Conservation (phyloP, 371 early-diverging fungal species). For the Mortierella sp. region DNA sequence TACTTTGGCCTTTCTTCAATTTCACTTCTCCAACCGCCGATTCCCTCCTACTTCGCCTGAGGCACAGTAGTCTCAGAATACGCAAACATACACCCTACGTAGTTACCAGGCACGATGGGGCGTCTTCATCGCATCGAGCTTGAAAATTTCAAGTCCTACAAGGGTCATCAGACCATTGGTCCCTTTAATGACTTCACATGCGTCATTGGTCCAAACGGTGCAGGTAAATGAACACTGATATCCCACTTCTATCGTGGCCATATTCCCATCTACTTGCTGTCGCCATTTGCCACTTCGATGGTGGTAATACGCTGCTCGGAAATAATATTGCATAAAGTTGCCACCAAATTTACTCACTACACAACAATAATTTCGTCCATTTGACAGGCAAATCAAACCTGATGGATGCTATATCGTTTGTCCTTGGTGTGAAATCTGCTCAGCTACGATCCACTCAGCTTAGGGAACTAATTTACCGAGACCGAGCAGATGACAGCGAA, state of each 20-base stretch:
- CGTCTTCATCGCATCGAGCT: slow-evolving; percentile 92
- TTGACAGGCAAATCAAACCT: slow-evolving; percentile 95
- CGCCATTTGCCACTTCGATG: neutral
- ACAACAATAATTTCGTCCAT: neutral
- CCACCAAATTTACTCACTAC: slow-evolving; percentile 26
- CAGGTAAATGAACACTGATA: slow-evolving; percentile 69
- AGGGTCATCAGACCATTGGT: slow-evolving; percentile 92
- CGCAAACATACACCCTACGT: neutral
- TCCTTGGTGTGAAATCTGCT: slow-evolving; percentile 91
- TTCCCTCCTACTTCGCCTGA: neutral
- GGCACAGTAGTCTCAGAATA: neutral
- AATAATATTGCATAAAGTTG: slow-evolving; percentile 7
- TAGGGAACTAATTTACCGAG: slow-evolving; percentile 92
- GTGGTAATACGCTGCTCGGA: neutral
- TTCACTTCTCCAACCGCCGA: neutral
- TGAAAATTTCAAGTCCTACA: slow-evolving; percentile 99
- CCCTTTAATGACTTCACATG: slow-evolving; percentile 97
- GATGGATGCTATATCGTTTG: slow-evolving; percentile 99
- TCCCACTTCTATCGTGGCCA: too few relatives aligned
- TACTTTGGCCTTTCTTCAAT: neutral
- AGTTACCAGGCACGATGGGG: slow-evolving; percentile 68
- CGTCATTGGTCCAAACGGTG: slow-evolving; percentile 99
- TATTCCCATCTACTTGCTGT: too few relatives aligned
- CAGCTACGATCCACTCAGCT: slow-evolving; percentile 91
- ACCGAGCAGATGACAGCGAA: slow-evolving; percentile 51